These are phyloP conservation scores for Lipomyces orientalis DNA, from an alignment of 805 yeast genomes.

Conservation along the genomic window DNA sequence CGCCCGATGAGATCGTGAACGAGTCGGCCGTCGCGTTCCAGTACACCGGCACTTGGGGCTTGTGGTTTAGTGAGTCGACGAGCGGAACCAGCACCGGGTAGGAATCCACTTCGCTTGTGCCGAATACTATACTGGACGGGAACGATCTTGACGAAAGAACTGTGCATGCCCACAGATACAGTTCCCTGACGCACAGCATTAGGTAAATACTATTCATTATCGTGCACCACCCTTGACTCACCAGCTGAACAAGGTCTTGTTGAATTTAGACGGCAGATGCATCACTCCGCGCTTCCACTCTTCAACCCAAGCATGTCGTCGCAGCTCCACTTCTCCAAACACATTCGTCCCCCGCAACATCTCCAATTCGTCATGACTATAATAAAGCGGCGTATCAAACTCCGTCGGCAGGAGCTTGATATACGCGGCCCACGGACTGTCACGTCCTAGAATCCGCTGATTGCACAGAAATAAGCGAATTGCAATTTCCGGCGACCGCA, in stretches of 20 bases:
- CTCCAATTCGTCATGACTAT: conserved; percentile 59
- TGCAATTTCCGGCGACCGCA: conserved; percentile 21
- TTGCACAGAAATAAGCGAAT: conserved; percentile 29
- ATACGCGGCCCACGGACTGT: conserved; percentile 52
- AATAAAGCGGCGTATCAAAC: conserved; percentile 69
- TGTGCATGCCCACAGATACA: conserved; percentile 73
- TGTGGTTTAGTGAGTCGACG: conserved; percentile 79
- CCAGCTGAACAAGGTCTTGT: conserved; percentile 23
- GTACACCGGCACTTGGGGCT: conserved; percentile 60
- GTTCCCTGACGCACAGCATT: conserved; percentile 30
- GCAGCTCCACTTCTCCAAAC: conserved; percentile 58
- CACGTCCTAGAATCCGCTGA: conserved; percentile 17
- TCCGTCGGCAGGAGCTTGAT: conserved; percentile 56
- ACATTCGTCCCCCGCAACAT: conserved; percentile 73
- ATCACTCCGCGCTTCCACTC: conserved; percentile 58
- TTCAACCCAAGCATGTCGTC: conserved; percentile 53
- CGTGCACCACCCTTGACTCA: neutral
- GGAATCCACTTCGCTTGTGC: conserved; percentile 41
- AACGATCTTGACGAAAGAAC: conserved; percentile 81
- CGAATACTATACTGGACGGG: conserved; percentile 63
- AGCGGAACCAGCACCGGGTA: conserved; percentile 75
- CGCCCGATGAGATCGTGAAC: conserved; percentile 50
- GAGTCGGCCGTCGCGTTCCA: conserved; percentile 56
- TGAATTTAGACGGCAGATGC: conserved; percentile 29
- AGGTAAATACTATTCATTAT: neutral